Percentiles rank a stretch among this genome's conserved stretches.
phyloP scores from a whole-genome alignment of 108 stramenopile genomes.

The Phaeodactylum tricornutum region DNA sequence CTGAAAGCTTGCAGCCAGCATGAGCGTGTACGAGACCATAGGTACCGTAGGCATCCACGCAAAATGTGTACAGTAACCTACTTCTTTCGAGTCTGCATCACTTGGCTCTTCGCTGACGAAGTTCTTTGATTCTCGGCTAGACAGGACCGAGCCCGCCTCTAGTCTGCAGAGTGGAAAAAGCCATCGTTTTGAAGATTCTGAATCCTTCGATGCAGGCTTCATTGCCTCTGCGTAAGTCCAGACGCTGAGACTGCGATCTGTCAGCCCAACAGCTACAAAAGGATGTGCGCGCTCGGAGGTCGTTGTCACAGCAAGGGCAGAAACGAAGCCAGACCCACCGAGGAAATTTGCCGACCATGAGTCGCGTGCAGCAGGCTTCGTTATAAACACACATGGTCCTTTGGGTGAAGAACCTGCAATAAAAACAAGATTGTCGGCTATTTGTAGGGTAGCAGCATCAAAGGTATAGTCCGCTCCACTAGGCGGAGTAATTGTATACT shows the following conservation, averaged over 20 bases:
- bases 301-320: slow-evolving; percentile 26
- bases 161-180: slow-evolving; percentile 40
- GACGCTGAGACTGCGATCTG: slow-evolving; percentile 55
- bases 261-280: slow-evolving; percentile 60
- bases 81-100: slow-evolving; percentile 1
- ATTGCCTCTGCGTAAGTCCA: slow-evolving; percentile 66
- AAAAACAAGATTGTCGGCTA: slow-evolving; percentile 69
- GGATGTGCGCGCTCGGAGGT: slow-evolving; percentile 16
- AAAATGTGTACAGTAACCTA: slow-evolving; percentile 44
- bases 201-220: slow-evolving; percentile 12
- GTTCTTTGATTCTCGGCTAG: neutral
- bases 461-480: slow-evolving; percentile 38
- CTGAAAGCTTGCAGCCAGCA: slow-evolving; percentile 60
- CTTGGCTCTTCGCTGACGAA: slow-evolving; percentile 1
- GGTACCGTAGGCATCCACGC: slow-evolving; percentile 59
- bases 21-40: no score
- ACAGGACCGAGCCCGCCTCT: slow-evolving; percentile 10
- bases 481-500: slow-evolving; percentile 51
- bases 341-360: slow-evolving; percentile 63
- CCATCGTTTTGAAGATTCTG: slow-evolving; percentile 16
- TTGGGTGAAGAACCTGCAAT: slow-evolving; percentile 44
- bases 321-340: slow-evolving; percentile 19
- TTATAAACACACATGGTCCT: slow-evolving; percentile 54
- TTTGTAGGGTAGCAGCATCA: slow-evolving; percentile 39
- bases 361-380: slow-evolving; percentile 58